Base-by-base conservation (phyloP, 2,329 filamentous ascomycete species). In the Microcera coccophila region DNA sequence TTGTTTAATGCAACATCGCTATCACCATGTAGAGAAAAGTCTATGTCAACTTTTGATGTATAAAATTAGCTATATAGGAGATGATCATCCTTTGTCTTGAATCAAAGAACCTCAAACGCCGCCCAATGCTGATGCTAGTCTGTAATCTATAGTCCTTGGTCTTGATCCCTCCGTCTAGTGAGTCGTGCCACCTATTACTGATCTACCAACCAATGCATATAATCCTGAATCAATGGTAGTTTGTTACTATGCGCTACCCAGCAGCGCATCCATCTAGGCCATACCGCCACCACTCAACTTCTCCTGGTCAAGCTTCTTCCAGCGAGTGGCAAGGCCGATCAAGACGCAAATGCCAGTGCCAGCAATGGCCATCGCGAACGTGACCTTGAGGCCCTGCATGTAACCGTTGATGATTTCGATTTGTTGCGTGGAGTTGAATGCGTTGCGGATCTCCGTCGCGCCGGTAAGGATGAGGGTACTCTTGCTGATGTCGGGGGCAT, bases 341-440 rank as follows among this genome's bases (percentile, higher is more conserved):
- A 69, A 24, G 4, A 67, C 60, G 0, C 69, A 62, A 19, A 73
- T 39, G 3, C 70, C 70, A 2, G 64, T 70, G 21, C 71, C 73
- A 4, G 82, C 59, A 16, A 74, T 69, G 12, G 73, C 72, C 49
- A 83, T 69, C 9, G 79, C 83, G 29, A 82, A 76, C 4, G 74
- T 71, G 7, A 84, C 80, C 57, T 83, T 81, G 53, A 84, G 77
- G 0, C 78, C 78, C 40, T 76, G 64, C 53, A 77, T 85, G 65
- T 87, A 87, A 0, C 78, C 80, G 0, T 62, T 50, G 19, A 85
- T 68, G 31, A 87, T 79, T 0, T 70, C 66, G 0, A 65, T 56
- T 3, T 84, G 65, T 44, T 69, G 71, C n/a, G 75, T 58, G 0
- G 55, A 42, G 0, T 70, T 57, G 49, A 86, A 78, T 2, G 63